Conservation (phyloP, 495 filamentous ascomycete genomes). For the Aspergillus asperescens region DNA sequence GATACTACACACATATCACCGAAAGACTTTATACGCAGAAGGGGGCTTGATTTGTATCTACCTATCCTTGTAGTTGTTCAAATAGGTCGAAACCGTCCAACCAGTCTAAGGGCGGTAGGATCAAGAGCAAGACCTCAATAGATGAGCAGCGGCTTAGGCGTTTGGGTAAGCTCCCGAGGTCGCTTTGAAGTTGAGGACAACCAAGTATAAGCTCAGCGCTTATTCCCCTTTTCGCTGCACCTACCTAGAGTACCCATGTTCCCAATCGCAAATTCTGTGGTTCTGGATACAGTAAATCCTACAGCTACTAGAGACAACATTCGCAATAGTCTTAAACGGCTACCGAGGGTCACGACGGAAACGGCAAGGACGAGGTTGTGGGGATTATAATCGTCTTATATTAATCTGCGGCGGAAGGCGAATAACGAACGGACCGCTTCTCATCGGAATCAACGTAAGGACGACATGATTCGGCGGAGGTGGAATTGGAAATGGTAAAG, state of each 20-base stretch:
- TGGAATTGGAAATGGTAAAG: slow-evolving; percentile 11
- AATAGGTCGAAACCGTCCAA: too few relatives aligned
- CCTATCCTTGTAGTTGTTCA: too few relatives aligned
- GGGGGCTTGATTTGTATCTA: background rate
- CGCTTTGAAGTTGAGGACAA: too few relatives aligned
- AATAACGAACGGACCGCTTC: slow-evolving; percentile 34
- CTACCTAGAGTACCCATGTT: background rate
- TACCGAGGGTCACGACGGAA: slow-evolving; percentile 17
- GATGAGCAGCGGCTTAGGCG: too few relatives aligned
- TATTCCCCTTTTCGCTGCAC: background rate
- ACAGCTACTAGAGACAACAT: background rate
- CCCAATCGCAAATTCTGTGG: background rate
- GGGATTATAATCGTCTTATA: slow-evolving; percentile 30
- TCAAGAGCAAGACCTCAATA: too few relatives aligned
- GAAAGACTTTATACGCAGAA: too few relatives aligned
- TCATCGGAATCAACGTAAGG: slow-evolving; percentile 31
- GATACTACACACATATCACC: too few relatives aligned
- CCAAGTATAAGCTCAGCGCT: background rate
- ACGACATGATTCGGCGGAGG: slow-evolving; percentile 34
- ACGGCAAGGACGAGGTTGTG: slow-evolving; percentile 27
- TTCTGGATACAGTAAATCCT: background rate
- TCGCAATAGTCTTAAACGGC: slow-evolving; percentile 1
- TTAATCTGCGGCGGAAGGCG: slow-evolving; percentile 36
- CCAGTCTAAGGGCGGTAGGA: too few relatives aligned
- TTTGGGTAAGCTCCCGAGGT: too few relatives aligned